Evolutionary conservation across 208 protist species (phyloP).

Genomic region (Crithidia mellificae): DNA sequence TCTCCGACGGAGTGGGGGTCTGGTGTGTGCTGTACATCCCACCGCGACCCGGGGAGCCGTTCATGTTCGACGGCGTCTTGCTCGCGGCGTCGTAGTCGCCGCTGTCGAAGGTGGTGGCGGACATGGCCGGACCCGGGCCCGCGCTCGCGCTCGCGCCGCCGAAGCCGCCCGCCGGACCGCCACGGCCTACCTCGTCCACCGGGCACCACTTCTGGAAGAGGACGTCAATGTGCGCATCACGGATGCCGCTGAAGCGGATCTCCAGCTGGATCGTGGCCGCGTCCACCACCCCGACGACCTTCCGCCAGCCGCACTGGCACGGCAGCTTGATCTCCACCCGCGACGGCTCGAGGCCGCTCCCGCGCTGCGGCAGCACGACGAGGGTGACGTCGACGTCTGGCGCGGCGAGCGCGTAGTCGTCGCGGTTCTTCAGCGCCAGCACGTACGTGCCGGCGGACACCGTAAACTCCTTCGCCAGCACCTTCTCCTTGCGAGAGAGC

Average conservation of each 20-base stretch:
- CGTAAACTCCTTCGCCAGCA: constrained; percentile 44
- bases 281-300: constrained; percentile 55
- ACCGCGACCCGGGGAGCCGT: constrained; percentile 7
- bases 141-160: not conserved
- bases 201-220: constrained; percentile 54
- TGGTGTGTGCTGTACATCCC: constrained; percentile 1
- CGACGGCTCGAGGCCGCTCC: constrained; percentile 32
- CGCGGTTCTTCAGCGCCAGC: constrained; percentile 68
- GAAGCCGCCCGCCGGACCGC: not conserved
- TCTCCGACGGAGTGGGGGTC: constrained; percentile 2
- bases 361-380: constrained; percentile 39
- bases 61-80: constrained; percentile 10
- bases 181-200: constrained; percentile 12
- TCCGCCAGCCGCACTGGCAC: constrained; percentile 62
- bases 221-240: constrained; percentile 75
- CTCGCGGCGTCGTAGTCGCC: not conserved
- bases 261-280: constrained; percentile 43
- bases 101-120: constrained; percentile 29
- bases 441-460: constrained; percentile 72
- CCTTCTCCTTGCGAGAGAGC: constrained; percentile 49
- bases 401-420: constrained; percentile 73
- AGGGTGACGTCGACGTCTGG: constrained; percentile 53
- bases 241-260: constrained; percentile 56
- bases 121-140: constrained; percentile 27
- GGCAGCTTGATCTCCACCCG: constrained; percentile 49